Evolutionary conservation across 768 basidiomycete species (phyloP), one percentile per base, ranked within the genome.

Genomic region (Phaeotremella fagi): DNA sequence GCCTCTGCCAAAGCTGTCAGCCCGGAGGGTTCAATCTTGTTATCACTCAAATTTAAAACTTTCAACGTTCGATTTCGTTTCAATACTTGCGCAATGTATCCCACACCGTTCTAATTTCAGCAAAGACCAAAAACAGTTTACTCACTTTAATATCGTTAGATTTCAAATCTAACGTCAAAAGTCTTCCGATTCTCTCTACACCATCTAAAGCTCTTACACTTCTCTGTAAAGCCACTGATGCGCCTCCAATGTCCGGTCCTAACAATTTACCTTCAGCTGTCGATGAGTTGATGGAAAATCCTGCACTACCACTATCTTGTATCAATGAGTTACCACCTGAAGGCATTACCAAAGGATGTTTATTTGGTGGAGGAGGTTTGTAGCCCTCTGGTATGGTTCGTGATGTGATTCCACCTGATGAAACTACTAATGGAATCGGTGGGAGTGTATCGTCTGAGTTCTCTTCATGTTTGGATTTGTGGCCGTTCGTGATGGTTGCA

Each of bases 51-150:
- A 72, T 97, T 98, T 23, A 97, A 79, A 4, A 97, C 85, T 75
- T 94, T 95, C 38, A 98, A 78, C 2, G 94, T 97, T 38, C 91
- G 79, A 74, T 99, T 98, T 31, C 94, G 85, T 70, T 98, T 98
- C 58, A 98, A 78, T 0, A 98, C 94, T 75, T 98, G 92, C 0
- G 91, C 86, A 44, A 98, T 82, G 67, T 95, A 97, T 0, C 82
- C 82, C 29, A 97, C 85, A 0, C 94, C 92, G 37, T 75, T 81
- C 81, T 82, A 55, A 14, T 38, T 38, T 18, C 48, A 44, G 23
- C 24, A 35, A 25, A 31, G 41, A 15, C 3, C 3, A 41, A 22
- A 41, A 22, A 35, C 15, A 14, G 4, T 6, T 14, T 14, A 79
- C 88, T 72, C 64, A 90, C 90, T 66, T 86, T 78, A 22, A 98